Evolutionary conservation across 2,329 filamentous ascomycete genomes (phyloP), one percentile per base, ranked within the genome.

Genomic region (Calonectria honghensis): DNA sequence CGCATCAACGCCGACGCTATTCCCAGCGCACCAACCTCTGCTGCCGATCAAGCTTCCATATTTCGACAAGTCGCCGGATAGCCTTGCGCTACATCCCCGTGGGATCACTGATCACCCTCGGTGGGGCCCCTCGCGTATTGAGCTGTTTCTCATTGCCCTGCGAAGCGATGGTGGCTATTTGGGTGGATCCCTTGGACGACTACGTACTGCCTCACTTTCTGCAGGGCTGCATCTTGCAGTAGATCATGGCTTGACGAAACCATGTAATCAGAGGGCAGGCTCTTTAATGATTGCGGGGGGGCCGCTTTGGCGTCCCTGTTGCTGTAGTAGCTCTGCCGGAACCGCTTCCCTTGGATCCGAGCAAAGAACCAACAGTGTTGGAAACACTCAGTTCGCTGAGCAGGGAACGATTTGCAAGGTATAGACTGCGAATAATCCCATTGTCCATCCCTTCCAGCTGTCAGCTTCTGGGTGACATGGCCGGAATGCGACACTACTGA

Each of bases 141-240:
- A 37, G 68, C 41, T 50, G 18, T 35, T 45, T 48, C 57, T 41
- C 31, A 16, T 35, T 41, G 50, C 59, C 39, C 51, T 29, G n/a
- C 32, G 24, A n/a, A 48, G 50, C 39, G 57, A 37, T 54, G n/a
- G 41, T 59, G 32, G 51, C 59, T 31, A 27, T 32, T 27, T 48
- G 20, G 50, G 61, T 69, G 57, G 64, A 48, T 50, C 54, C 32
- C 27, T 63, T 29, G 24, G 7, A 14, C n/a, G 27, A 57, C 24
- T 65, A 24, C 29, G 48, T 52, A 48, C 41, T 16, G 20, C 37
- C 27, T 66, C 48, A 45, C 66, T 61, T 67, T 63, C 37, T 50
- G 51, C 65, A 70, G 59, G 66, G 66, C 71, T 73, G 71, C 65
- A 69, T 73, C 51, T 39, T 39, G 65, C 66, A 59, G 61, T 52